Evolutionary conservation across 164 flowering plant species (phyloP).

Genomic region (Dillenia suffruticosa): DNA sequence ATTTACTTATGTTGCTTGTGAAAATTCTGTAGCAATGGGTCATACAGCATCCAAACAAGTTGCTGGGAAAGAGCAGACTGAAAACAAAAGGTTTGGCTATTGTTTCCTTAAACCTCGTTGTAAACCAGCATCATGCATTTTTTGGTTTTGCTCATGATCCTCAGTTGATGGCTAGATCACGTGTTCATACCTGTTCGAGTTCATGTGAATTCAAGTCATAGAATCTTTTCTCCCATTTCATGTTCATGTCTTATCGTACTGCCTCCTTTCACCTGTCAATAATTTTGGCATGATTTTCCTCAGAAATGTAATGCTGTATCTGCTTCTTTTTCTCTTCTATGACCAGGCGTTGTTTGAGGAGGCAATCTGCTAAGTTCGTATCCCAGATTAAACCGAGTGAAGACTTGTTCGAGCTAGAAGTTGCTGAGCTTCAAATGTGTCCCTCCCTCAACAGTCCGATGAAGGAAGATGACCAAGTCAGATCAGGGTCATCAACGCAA

Average conservation of each 20-base stretch:
- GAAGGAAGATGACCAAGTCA: constrained; percentile 14
- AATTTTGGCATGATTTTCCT: too few relatives aligned
- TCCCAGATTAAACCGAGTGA: constrained; percentile 31
- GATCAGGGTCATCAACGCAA: constrained; percentile 4
- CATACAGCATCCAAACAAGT: constrained; percentile 18
- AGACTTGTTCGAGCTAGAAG: constrained; percentile 59
- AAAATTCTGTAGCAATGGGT: constrained; percentile 47
- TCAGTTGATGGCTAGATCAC: too few relatives aligned
- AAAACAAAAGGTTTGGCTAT: constrained; percentile 46
- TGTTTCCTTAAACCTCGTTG: not conserved
- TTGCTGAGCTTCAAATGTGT: constrained; percentile 21
- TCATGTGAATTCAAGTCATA: too few relatives aligned
- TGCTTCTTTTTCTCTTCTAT: constrained; percentile 1
- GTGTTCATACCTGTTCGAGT: too few relatives aligned
- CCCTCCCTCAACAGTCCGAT: constrained; percentile 9
- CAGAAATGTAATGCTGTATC: too few relatives aligned
- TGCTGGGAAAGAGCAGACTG: constrained; percentile 29
- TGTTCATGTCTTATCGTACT: too few relatives aligned
- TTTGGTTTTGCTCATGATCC: not conserved
- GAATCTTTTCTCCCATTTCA: too few relatives aligned
- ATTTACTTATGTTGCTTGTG: not conserved
- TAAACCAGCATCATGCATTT: not conserved
- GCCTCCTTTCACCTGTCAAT: too few relatives aligned
- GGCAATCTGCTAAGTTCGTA: constrained; percentile 54
- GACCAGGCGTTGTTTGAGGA: constrained; percentile 46